phyloP scores from a whole-genome alignment of 306 rosid species.

The Cucurbita pepo region DNA sequence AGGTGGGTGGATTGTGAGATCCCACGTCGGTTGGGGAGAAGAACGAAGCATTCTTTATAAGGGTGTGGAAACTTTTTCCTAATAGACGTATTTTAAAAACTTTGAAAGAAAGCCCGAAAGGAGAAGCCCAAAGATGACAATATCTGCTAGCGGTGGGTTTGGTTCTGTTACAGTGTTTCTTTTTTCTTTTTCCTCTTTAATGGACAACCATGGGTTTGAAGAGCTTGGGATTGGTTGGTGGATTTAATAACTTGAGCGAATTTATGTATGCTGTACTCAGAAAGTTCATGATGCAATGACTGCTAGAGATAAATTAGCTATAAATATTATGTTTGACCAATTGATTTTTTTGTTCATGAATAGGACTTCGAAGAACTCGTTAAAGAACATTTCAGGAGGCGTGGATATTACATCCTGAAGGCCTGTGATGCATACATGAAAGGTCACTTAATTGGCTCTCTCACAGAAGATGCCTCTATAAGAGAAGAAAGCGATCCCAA shows the following conservation, averaged over 20 bases:
- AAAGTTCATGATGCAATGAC: neutral
- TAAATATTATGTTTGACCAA: neutral
- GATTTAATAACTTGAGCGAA: neutral
- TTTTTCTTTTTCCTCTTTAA: too few relatives aligned
- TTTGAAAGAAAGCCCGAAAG: too few relatives aligned
- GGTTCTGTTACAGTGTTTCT: too few relatives aligned
- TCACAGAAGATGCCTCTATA: constrained; percentile 48
- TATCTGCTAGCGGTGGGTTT: too few relatives aligned
- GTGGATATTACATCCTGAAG: constrained; percentile 81
- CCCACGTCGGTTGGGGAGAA: too few relatives aligned
- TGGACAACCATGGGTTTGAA: too few relatives aligned
- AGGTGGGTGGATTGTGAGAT: too few relatives aligned
- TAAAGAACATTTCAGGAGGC: constrained; percentile 70
- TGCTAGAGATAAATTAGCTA: neutral
- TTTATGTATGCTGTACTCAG: neutral
- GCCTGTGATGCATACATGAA: constrained; percentile 93
- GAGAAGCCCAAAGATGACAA: too few relatives aligned
- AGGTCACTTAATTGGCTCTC: constrained; percentile 72
- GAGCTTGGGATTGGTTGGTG: too few relatives aligned
- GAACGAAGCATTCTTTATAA: too few relatives aligned
- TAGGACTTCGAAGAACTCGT: constrained; percentile 79
- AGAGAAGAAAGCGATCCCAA: constrained; percentile 40
- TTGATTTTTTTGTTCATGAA: constrained; percentile 3
- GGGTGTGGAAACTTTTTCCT: too few relatives aligned
- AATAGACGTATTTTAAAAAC: too few relatives aligned